Conservation (phyloP, 768 basidiomycete genomes). For the Auricularia auricula-judae region DNA sequence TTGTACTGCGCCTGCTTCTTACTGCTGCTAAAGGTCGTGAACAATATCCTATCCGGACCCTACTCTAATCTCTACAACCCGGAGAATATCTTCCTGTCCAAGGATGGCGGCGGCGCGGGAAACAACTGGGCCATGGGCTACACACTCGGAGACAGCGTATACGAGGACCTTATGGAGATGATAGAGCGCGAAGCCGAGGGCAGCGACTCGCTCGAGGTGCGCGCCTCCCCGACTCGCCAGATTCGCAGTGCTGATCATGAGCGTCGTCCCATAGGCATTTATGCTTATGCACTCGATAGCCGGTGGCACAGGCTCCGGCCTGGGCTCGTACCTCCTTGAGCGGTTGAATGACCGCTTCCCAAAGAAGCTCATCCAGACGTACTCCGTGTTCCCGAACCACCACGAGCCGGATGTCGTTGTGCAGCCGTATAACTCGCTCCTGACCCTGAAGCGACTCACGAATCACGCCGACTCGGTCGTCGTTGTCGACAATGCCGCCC, state of each 20-base stretch:
- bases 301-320: slow-evolving; percentile 96
- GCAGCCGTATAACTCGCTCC: slow-evolving; percentile 92
- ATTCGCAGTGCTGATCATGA: background rate
- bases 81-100: slow-evolving; percentile 92
- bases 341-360: slow-evolving; percentile 95
- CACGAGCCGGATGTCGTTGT: slow-evolving; percentile 95
- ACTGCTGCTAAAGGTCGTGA: slow-evolving; percentile 63
- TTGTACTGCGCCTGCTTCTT: slow-evolving; percentile 1
- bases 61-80: slow-evolving; percentile 91
- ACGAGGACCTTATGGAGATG: slow-evolving; percentile 99
- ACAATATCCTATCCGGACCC: slow-evolving; percentile 81
- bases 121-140: slow-evolving; percentile 99
- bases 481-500: slow-evolving; percentile 91
- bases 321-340: slow-evolving; percentile 96
- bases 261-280: slow-evolving; percentile 57
- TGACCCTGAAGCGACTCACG: slow-evolving; percentile 86
- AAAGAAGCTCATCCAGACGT: slow-evolving; percentile 97
- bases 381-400: slow-evolving; percentile 94
- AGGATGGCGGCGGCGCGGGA: slow-evolving; percentile 95
- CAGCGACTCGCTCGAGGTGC: slow-evolving; percentile 89
- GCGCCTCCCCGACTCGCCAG: slow-evolving; percentile 15
- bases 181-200: slow-evolving; percentile 96
- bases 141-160: slow-evolving; percentile 76
- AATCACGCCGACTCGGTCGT: slow-evolving; percentile 97
- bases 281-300: slow-evolving; percentile 99